Evolutionary conservation across 2,329 filamentous ascomycete species (phyloP), one percentile per base, ranked within the genome.

Genomic region (Lasiodiplodia sp.): DNA sequence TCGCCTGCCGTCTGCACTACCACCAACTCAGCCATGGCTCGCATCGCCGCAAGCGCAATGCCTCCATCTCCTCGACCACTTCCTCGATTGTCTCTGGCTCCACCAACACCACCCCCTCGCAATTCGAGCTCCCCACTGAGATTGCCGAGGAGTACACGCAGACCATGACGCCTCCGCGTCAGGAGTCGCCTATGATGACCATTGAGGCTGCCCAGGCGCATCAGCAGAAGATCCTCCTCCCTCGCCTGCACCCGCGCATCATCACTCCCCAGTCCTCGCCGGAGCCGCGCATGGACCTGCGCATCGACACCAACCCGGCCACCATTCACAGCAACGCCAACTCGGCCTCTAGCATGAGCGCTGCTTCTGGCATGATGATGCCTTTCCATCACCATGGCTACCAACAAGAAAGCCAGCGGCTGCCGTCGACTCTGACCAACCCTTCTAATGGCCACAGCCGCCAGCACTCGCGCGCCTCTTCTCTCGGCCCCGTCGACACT

Each of bases 1-100:
- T 96, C 69, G 92, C 92, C 58, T 96, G 92, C 82, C 92, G 93
- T 71, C 87, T 96, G 71, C 93, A 96, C 81, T 95, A 93, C 78
- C 92, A 96, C 76, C 92, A 96, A 77, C 86, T 96, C 71, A 93
- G 91, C 71, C 92, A 94, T 78, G 92, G 92, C 69, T 92, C 88
- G 83, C 92, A 92, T 82, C 90, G 92, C 74, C 91, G 92, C 78
- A 93, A 92, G 85, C 88, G 92, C 69, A 90, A 89, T 69, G 87
- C 88, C 31, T 94, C 92, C 18, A 85, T 90, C 47, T 89, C 87
- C n/a, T 88, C 88, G 49, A 77, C 79, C 83, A 58, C 53, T n/a
- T 58, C 65, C n/a, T 57, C 52, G 2, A 49, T 67, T 8, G 40
- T 58, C 38, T 80, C 78, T 67, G 70, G 80, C 75, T 75, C 78